phyloP scores from a whole-genome alignment of 2,329 filamentous ascomycete genomes.

The Epichloe hybrida region DNA sequence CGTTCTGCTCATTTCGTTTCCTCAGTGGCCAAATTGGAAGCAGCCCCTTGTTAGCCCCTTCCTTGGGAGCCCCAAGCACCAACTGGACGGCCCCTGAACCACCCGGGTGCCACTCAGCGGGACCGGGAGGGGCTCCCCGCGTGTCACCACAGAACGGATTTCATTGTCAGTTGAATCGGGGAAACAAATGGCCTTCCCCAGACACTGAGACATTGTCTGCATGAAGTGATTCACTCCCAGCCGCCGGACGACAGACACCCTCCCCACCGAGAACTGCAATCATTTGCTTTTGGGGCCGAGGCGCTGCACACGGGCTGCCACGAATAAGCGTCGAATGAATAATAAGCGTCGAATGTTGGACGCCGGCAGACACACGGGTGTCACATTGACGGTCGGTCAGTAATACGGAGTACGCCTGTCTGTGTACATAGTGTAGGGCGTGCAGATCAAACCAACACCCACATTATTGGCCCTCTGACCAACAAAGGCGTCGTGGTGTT shows the following conservation, averaged over 20 bases:
- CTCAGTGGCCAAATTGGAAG: not conserved
- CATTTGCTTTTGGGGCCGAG: too few relatives aligned
- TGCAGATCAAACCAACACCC: too few relatives aligned
- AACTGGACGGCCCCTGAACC: too few relatives aligned
- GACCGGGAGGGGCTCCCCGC: slow-evolving; percentile 1
- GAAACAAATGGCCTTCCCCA: not conserved
- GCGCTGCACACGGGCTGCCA: not conserved
- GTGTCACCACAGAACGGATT: too few relatives aligned
- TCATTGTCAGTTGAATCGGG: not conserved
- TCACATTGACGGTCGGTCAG: not conserved
- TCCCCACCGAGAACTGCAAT: too few relatives aligned
- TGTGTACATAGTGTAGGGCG: too few relatives aligned
- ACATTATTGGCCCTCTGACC: too few relatives aligned
- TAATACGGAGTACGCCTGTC: not conserved
- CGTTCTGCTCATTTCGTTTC: not conserved
- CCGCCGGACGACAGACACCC: too few relatives aligned
- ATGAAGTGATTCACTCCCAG: too few relatives aligned
- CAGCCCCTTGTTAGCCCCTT: not conserved
- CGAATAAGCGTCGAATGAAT: not conserved
- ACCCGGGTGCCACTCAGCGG: not conserved
- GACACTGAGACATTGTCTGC: not conserved
- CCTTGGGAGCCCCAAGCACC: too few relatives aligned
- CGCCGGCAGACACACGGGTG: not conserved
- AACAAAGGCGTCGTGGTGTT: too few relatives aligned
- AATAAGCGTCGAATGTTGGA: not conserved